A percentile compares a stretch with the other conserved stretches of the same genome.
Evolutionary conservation across 345 rosid genomes (phyloP).

Genomic region (Eucalyptus fibrosa): DNA sequence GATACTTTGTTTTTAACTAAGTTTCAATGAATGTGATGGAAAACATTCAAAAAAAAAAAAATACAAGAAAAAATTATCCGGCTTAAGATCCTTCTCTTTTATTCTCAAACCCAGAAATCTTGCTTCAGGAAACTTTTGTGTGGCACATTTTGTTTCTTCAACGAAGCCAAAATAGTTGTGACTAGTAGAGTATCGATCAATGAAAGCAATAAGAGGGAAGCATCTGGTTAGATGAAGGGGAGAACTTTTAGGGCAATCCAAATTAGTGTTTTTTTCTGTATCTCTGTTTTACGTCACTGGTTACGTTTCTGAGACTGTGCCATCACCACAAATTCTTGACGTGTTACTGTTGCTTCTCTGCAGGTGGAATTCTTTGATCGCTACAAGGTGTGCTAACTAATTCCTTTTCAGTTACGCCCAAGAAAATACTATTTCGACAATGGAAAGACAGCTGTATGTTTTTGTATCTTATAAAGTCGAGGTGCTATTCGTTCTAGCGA

Average conservation of each 20-base stretch:
- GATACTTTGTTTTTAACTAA: neutral
- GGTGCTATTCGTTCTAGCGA: neutral
- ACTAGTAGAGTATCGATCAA: neutral
- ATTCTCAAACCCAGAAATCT: neutral
- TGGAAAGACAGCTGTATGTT: neutral
- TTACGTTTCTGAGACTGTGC: neutral
- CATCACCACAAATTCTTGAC: neutral
- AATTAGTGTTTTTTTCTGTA: neutral
- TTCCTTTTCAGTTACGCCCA: neutral
- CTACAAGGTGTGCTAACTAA: slow-evolving; percentile 45
- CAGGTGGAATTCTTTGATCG: slow-evolving; percentile 91
- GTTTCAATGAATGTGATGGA: neutral
- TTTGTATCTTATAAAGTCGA: neutral
- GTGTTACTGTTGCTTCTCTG: neutral
- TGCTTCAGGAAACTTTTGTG: neutral
- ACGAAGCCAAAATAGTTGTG: neutral
- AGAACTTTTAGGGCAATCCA: neutral
- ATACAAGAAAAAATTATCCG: neutral
- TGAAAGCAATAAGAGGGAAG: neutral
- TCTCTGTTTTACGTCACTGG: neutral
- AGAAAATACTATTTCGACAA: neutral
- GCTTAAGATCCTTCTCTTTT: neutral
- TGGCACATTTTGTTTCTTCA: neutral
- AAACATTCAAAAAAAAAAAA: neutral
- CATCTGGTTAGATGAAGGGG: neutral